Evolutionary conservation across 345 rosid species (phyloP).

Genomic region (Microthlaspi erraticum): DNA sequence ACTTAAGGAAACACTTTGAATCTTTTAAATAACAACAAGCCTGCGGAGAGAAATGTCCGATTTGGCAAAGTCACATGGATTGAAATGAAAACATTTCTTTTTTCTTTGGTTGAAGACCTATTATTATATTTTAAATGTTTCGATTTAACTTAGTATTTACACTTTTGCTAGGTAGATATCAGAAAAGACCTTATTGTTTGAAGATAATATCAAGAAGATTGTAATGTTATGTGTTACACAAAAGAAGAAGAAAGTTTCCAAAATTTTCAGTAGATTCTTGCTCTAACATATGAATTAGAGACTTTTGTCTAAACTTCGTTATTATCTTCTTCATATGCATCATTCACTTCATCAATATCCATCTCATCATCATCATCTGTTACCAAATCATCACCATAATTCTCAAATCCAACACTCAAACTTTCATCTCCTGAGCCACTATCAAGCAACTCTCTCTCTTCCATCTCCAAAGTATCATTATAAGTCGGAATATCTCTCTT

Average conservation of each 20-base stretch:
- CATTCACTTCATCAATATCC: conserved; percentile 51
- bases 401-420: conserved; percentile 42
- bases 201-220: conserved; percentile 4
- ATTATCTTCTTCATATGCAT: conserved; percentile 33
- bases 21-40: conserved; percentile 52
- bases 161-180: not conserved
- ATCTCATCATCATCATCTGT: conserved; percentile 50
- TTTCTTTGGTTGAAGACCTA: not conserved
- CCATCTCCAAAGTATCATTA: conserved; percentile 59
- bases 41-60: conserved; percentile 43
- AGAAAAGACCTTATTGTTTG: too few relatives aligned
- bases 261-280: not conserved
- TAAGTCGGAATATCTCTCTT: conserved; percentile 58
- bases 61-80: conserved; percentile 42
- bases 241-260: not conserved
- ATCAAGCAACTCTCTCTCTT: conserved; percentile 46
- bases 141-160: not conserved
- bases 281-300: not conserved
- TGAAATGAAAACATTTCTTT: conserved; percentile 41
- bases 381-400: conserved; percentile 41
- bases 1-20: conserved; percentile 28
- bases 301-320: conserved; percentile 1
- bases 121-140: not conserved
- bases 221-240: not conserved
- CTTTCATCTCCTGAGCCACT: conserved; percentile 46